Evolutionary conservation across 768 basidiomycete genomes (phyloP), one percentile per base, ranked within the genome.

Genomic region (Pleurotus platypus): DNA sequence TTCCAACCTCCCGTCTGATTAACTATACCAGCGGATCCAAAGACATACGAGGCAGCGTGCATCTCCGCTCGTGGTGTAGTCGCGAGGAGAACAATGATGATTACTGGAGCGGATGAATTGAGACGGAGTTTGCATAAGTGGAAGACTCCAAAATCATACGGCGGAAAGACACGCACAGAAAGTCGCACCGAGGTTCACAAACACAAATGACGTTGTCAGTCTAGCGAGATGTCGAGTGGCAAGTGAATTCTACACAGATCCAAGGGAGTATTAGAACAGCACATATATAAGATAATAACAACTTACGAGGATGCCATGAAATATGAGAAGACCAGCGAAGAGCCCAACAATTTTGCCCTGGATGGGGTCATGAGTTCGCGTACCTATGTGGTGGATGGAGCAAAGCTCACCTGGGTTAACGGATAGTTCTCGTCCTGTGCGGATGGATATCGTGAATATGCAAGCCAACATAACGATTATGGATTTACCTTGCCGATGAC

Each of bases 1-100:
- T 84, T 86, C 81, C 84, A 86, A 58, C 87, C 92, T 26, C 90
- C 90, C 0, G 91, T 87, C 63, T 85, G 81, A 68, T 96, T 96
- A 47, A 84, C 71, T 50, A 91, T 67, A n/a, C 89, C 89, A 3
- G 69, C 78, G 22, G 83, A 77, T 12, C 89, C 90, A 63, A 95
- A 96, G 6, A 93, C 86, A 69, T 92, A 94, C 20, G 66, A 71
- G 2, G 90, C 89, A 26, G 86, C 59, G 66, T 94, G 91, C 90
- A 94, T 93, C 58, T 92, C 85, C 0, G 78, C 74, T 16, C 87
- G 79, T 2, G 82, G 78, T 0, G 89, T 91, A 59, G 73, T 89
- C 18, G 90, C 86, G 37, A 94, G 79, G 15, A 96, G 80, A 20
- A 87, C 85, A 66, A 96, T 89, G 61, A 94, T 87, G 64, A 94